Evolutionary conservation across 305 asterid species (phyloP).

Genomic region (Fraxinus latifolia): DNA sequence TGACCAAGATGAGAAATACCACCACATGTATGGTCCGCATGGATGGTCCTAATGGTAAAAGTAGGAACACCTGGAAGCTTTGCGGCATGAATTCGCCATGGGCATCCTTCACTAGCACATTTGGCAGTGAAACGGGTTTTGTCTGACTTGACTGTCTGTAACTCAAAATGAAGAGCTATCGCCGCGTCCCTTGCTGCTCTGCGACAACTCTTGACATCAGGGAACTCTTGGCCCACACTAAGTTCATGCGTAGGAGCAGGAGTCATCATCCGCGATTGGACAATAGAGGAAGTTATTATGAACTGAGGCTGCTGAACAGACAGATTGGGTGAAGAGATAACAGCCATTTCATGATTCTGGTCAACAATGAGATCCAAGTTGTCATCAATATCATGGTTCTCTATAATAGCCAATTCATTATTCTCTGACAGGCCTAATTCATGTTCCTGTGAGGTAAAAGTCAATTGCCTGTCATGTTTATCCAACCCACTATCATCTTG

Average conservation of each 20-base stretch:
- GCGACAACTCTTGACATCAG: slow-evolving; percentile 66
- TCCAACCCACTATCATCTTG: slow-evolving; percentile 31
- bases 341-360: slow-evolving; percentile 34
- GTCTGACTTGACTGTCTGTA: slow-evolving; percentile 71
- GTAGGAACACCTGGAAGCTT: slow-evolving; percentile 73
- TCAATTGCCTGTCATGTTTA: slow-evolving; percentile 29
- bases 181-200: slow-evolving; percentile 70
- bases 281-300: slow-evolving; percentile 43
- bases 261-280: slow-evolving; percentile 40
- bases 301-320: slow-evolving; percentile 36
- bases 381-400: slow-evolving; percentile 33
- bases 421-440: slow-evolving; percentile 34
- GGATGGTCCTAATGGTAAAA: slow-evolving; percentile 63
- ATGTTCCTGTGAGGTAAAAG: slow-evolving; percentile 29
- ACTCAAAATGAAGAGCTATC: slow-evolving; percentile 66
- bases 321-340: slow-evolving; percentile 21
- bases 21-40: slow-evolving; percentile 54
- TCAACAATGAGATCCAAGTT: slow-evolving; percentile 40
- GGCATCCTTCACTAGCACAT: slow-evolving; percentile 70
- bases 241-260: slow-evolving; percentile 49
- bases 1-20: slow-evolving; percentile 72
- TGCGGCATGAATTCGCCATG: slow-evolving; percentile 74
- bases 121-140: slow-evolving; percentile 76
- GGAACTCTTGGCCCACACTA: slow-evolving; percentile 64
- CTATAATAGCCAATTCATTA: slow-evolving; percentile 38